Base-by-base conservation (phyloP, 257 asterid species). In the Hygrophila difformis region DNA sequence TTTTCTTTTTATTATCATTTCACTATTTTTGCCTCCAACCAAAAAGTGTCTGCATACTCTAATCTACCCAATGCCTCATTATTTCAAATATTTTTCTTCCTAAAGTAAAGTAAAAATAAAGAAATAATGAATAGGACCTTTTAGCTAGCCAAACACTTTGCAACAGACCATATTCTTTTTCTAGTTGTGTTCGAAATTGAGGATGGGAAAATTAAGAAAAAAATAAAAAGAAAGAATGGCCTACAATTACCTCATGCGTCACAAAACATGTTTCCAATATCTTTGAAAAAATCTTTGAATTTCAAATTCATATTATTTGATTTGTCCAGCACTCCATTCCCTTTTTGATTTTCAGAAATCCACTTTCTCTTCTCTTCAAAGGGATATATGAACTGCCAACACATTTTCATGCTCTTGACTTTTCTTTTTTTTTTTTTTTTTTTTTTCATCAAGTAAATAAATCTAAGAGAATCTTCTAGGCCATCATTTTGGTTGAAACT, bases 401-500 rank as follows among this genome's bases (percentile, higher is more conserved):
- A 58, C 3, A 7, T 9, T 5, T 33, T 3, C 20, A 58, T 62
- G 55, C 42, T 47, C 44, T 59, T 53, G 59, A 55, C 53, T n/a
- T n/a, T n/a, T n/a, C n/a, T n/a, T n/a, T n/a, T n/a, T n/a, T n/a
- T n/a, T n/a, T n/a, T n/a, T n/a, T n/a, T n/a, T n/a, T n/a, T n/a
- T n/a, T n/a, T n/a, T 65, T 53, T 38, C 39, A 47, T 58, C 72
- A 35, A 62, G 52, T 68, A 47, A 61, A 21, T 59, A 47, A 12
- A 61, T 60, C 33, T 26, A 50, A n/a, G 50, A 53, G 62, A 63
- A n/a, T n/a, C n/a, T n/a, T 65, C 64, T 56, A 39, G 51, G 58
- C 55, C 62, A 61, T 78, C 62, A 47, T 64, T 63, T 28, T 45
- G 33, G 52, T 44, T 54, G 65, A 62, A n/a, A n/a, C n/a, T n/a